phyloP scores from a whole-genome alignment of 148 eudicot genomes.

The Rhododendron molle region DNA sequence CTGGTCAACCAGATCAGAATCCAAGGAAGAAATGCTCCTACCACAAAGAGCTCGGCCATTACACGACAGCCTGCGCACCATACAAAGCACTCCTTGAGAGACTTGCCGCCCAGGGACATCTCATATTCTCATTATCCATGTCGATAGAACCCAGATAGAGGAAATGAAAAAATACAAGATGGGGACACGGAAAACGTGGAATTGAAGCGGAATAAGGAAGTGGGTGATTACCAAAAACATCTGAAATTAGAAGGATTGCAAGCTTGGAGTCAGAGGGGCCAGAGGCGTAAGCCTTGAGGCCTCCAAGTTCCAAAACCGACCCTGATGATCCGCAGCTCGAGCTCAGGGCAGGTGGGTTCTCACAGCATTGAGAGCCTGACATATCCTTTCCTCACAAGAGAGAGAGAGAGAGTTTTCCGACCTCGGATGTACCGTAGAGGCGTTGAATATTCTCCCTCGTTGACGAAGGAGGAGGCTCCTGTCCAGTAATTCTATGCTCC shows the following conservation, averaged over 20 bases:
- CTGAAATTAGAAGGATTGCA: constrained; percentile 32
- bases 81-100: no score
- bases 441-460: no score
- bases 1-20: no score
- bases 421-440: neutral
- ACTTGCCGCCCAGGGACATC: no score
- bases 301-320: constrained; percentile 24
- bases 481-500: no score
- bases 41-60: no score
- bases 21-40: no score
- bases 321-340: constrained; percentile 27
- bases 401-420: neutral
- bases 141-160: neutral
- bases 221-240: constrained; percentile 27
- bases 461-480: no score
- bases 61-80: no score
- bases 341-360: constrained; percentile 30
- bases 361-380: constrained; percentile 31
- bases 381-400: neutral
- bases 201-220: neutral
- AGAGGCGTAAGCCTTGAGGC: constrained; percentile 27
- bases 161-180: neutral
- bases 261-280: constrained; percentile 25
- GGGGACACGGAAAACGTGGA: neutral
- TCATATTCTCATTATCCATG: neutral